These are phyloP conservation scores for Cytospora piceae DNA, from an alignment of 2,329 filamentous ascomycete species.

Conservation along the genomic window DNA sequence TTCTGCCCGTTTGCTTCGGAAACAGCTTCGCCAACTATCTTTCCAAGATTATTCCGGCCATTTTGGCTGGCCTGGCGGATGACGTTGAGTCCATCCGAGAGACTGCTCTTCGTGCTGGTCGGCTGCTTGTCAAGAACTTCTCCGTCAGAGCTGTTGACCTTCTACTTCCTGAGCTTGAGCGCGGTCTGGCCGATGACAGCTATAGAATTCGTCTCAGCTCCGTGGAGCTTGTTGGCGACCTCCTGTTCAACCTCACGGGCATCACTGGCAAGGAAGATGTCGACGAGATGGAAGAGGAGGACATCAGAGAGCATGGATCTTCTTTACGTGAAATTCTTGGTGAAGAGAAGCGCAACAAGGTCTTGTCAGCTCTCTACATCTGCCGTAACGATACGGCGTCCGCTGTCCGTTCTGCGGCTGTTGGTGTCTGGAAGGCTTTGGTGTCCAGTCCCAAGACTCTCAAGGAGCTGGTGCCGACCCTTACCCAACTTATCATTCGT, in stretches of 20 bases:
- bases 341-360: slow-evolving; percentile 95
- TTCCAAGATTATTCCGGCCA: slow-evolving; percentile 92
- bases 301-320: slow-evolving; percentile 81
- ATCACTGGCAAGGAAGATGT: slow-evolving; percentile 80
- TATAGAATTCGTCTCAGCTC: slow-evolving; percentile 98
- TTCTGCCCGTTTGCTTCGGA: slow-evolving; percentile 97
- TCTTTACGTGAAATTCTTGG: slow-evolving; percentile 94
- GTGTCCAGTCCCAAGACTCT: slow-evolving; percentile 90
- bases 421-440: slow-evolving; percentile 95
- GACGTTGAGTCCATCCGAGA: slow-evolving; percentile 96
- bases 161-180: slow-evolving; percentile 89
- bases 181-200: slow-evolving; percentile 94
- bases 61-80: slow-evolving; percentile 90
- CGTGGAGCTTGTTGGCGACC: slow-evolving; percentile 93
- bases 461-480: slow-evolving; percentile 92
- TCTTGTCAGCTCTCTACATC: slow-evolving; percentile 95
- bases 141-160: slow-evolving; percentile 93
- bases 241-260: slow-evolving; percentile 96
- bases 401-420: slow-evolving; percentile 84
- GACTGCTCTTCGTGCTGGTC: slow-evolving; percentile 90
- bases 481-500: slow-evolving; percentile 92
- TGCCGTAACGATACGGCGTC: slow-evolving; percentile 96
- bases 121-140: slow-evolving; percentile 97
- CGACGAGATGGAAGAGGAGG: slow-evolving; percentile 77
- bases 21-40: slow-evolving; percentile 98